These are phyloP conservation scores for Amorphotheca resinae DNA, from an alignment of 495 filamentous ascomycete genomes.

Conservation along the genomic window DNA sequence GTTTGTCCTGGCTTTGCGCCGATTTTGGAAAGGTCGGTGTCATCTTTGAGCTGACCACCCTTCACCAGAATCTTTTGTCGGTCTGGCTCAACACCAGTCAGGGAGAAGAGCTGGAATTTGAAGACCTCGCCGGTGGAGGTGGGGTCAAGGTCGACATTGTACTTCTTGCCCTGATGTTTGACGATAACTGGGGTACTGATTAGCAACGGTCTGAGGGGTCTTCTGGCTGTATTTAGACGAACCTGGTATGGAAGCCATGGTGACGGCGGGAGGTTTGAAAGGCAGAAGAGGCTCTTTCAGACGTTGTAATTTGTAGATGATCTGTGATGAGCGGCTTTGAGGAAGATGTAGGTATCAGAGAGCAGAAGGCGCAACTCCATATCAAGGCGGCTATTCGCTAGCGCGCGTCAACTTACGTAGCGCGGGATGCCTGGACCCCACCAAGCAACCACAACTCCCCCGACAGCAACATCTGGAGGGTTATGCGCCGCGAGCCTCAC, in stretches of 20 bases:
- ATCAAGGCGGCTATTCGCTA: neutral
- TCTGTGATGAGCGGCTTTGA: neutral
- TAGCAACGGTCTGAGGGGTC: neutral
- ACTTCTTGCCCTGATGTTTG: slow-evolving; percentile 87
- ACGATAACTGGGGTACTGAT: slow-evolving; percentile 55
- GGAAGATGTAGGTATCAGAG: neutral
- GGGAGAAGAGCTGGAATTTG: slow-evolving; percentile 87
- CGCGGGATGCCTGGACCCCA: slow-evolving; percentile 14
- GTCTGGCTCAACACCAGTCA: slow-evolving; percentile 92
- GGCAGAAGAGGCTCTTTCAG: neutral
- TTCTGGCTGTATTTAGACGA: slow-evolving; percentile 18
- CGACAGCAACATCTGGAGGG: slow-evolving; percentile 5
- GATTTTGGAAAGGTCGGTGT: slow-evolving; percentile 70
- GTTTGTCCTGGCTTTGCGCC: slow-evolving; percentile 73
- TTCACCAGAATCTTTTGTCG: slow-evolving; percentile 93
- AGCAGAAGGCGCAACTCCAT: neutral
- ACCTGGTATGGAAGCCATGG: slow-evolving; percentile 54
- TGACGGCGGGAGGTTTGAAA: slow-evolving; percentile 14
- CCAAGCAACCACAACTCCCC: slow-evolving; percentile 10
- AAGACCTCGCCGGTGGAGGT: slow-evolving; percentile 78
- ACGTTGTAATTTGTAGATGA: neutral
- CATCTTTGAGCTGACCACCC: slow-evolving; percentile 90
- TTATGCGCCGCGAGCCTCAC: neutral
- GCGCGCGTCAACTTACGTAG: slow-evolving; percentile 11
- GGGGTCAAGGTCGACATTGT: slow-evolving; percentile 85